phyloP scores from a whole-genome alignment of 805 yeast genomes.

The Metschnikowia arizonensis region DNA sequence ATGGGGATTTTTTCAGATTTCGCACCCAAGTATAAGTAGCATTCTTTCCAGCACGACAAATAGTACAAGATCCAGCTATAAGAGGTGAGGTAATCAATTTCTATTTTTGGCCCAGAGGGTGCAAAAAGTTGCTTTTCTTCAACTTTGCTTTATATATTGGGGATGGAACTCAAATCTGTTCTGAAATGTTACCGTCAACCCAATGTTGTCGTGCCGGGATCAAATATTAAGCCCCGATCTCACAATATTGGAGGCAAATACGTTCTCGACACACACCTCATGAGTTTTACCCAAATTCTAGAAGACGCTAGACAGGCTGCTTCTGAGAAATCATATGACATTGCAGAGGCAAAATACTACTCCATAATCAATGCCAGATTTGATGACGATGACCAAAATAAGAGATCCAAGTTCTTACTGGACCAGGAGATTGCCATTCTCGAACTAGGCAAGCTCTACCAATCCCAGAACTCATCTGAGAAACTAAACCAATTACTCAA shows the following conservation, averaged over 20 bases:
- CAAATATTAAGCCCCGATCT: conserved; percentile 1
- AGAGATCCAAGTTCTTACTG: conserved; percentile 27
- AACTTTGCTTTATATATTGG: not conserved
- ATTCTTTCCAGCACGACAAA: not conserved
- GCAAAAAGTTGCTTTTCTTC: not conserved
- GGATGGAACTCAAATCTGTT: not conserved
- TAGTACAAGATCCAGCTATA: not conserved
- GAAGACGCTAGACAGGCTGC: conserved; percentile 62
- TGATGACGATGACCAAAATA: conserved; percentile 20
- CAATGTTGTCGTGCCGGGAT: conserved; percentile 1
- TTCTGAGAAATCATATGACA: conserved; percentile 42
- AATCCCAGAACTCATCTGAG: conserved; percentile 41
- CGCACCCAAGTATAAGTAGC: conserved; percentile 6
- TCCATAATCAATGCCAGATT: conserved; percentile 37
- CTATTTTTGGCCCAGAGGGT: not conserved
- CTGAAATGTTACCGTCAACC: not conserved
- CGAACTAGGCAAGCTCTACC: conserved; percentile 73
- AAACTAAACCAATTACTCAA: conserved; percentile 61
- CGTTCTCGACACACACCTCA: conserved; percentile 6
- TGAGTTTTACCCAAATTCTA: conserved; percentile 31
- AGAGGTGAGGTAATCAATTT: not conserved
- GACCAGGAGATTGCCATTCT: conserved; percentile 63
- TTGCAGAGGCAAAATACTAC: conserved; percentile 60
- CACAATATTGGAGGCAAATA: conserved; percentile 3
- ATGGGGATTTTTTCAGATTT: not conserved